Evolutionary conservation across 2,329 filamentous ascomycete species (phyloP).

Genomic region (Nigrograna mackinnonii): DNA sequence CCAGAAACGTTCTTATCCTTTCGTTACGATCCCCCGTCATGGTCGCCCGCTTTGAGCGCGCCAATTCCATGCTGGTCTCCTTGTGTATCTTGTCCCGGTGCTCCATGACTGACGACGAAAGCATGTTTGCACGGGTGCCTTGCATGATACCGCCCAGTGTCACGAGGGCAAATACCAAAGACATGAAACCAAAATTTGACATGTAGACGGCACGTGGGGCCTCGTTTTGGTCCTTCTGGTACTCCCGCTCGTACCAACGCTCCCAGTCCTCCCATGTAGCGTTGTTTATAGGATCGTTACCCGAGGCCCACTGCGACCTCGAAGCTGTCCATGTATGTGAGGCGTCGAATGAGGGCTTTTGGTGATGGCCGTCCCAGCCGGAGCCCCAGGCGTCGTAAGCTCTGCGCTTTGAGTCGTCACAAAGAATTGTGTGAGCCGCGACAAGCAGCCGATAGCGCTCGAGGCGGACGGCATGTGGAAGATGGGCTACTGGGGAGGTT

Average conservation of each 20-base stretch:
- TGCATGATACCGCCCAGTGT: conserved; percentile 74
- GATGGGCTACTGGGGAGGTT: conserved; percentile 44
- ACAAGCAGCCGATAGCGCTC: conserved; percentile 90
- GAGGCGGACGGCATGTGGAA: conserved; percentile 66
- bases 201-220: conserved; percentile 62
- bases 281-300: conserved; percentile 63
- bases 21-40: conserved; percentile 51
- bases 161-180: conserved; percentile 71
- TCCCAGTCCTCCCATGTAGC: conserved; percentile 99
- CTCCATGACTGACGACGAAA: conserved; percentile 66
- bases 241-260: conserved; percentile 47
- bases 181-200: conserved; percentile 78
- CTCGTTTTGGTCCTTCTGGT: conserved; percentile 28
- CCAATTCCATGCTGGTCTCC: conserved; percentile 65
- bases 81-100: conserved; percentile 69
- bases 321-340: conserved; percentile 28
- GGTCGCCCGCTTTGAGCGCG: conserved; percentile 58
- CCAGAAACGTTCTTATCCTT: conserved; percentile 77
- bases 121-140: conserved; percentile 67
- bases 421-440: conserved; percentile 85
- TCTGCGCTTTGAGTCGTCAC: conserved; percentile 74
- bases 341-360: conserved; percentile 22
- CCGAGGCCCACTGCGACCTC: conserved; percentile 35
- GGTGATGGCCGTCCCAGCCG: conserved; percentile 67
- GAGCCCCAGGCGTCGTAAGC: conserved; percentile 82